Conservation (phyloP, 108 stramenopile genomes). For the Discostella stelligeroides region DNA sequence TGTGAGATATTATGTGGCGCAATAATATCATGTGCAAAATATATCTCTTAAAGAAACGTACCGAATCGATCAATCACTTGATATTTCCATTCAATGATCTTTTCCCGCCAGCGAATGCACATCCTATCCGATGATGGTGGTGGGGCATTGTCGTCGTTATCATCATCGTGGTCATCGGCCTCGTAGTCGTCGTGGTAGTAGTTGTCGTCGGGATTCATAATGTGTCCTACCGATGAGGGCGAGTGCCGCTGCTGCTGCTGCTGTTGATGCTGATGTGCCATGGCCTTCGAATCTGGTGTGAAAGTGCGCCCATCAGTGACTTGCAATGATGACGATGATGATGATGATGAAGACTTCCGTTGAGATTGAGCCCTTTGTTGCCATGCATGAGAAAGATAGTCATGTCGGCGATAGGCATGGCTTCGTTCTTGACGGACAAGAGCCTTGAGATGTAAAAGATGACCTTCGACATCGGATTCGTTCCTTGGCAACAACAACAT, state of each 20-base stretch:
- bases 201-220: too few relatives aligned
- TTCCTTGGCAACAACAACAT: too few relatives aligned
- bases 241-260: neutral
- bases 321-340: too few relatives aligned
- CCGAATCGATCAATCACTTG: conserved; percentile 30
- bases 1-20: neutral
- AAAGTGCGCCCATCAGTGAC: too few relatives aligned
- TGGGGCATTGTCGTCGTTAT: neutral
- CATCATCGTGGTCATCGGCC: neutral
- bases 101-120: conserved; percentile 29
- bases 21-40: neutral
- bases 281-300: too few relatives aligned
- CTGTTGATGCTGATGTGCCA: too few relatives aligned
- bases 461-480: too few relatives aligned
- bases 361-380: neutral
- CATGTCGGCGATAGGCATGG: conserved; percentile 17
- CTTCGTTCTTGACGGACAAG: conserved; percentile 17
- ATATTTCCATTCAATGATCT: conserved; percentile 30
- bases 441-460: conserved; percentile 21
- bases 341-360: too few relatives aligned
- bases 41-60: neutral
- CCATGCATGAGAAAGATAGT: conserved; percentile 25
- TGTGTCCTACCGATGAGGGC: conserved; percentile 16
- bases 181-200: too few relatives aligned
- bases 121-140: neutral